A percentile compares a stretch with the other conserved stretches of the same genome.
Evolutionary conservation across 2,329 filamentous ascomycete genomes (phyloP).

Genomic region (Beauveria varroae): DNA sequence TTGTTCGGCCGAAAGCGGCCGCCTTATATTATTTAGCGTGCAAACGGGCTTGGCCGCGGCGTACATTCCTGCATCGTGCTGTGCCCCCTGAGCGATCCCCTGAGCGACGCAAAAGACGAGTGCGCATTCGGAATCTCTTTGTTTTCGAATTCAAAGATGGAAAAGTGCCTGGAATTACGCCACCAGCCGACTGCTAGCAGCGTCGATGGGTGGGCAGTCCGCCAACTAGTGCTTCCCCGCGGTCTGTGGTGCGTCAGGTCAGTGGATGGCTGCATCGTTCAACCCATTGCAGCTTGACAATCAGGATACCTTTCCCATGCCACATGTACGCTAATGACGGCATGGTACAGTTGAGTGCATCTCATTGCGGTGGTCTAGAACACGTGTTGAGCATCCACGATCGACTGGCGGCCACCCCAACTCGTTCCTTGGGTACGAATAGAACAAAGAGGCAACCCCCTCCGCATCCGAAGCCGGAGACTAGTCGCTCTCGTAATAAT

Average conservation of each 20-base stretch:
- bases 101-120: no score
- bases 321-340: neutral
- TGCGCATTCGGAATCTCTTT: no score
- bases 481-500: neutral
- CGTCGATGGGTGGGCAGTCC: no score
- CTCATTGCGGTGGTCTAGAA: constrained; percentile 3
- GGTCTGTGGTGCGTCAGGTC: no score
- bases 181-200: no score
- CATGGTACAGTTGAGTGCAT: neutral
- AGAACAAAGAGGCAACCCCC: neutral
- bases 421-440: neutral
- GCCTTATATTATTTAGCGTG: neutral
- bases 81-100: no score
- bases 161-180: no score
- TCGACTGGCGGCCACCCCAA: neutral
- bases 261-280: no score
- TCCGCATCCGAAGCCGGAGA: constrained; percentile 8
- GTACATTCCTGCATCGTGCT: no score
- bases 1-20: neutral
- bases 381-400: neutral
- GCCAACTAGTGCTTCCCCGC: no score
- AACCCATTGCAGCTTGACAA: neutral
- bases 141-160: no score
- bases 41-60: no score
- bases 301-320: neutral